Evolutionary conservation across 441 rosid species (phyloP).

Genomic region (Euphorbia schlechtendalii): DNA sequence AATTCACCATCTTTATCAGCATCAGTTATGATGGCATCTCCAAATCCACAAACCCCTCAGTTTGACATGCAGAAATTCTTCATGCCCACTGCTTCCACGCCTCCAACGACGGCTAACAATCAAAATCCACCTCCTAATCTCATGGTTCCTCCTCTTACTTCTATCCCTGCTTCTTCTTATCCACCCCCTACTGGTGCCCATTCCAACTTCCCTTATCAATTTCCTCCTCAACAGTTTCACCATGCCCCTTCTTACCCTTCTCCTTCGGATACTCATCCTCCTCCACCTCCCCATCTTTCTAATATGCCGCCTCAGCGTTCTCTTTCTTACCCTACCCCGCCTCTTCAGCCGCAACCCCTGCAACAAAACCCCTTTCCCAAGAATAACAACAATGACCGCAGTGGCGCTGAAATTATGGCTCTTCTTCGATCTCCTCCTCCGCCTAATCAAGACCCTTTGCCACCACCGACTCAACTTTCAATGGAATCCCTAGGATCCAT

Average conservation of each 20-base stretch:
- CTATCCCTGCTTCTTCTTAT: conserved; percentile 51
- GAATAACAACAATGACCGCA: no score
- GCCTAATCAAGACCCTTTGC: conserved; percentile 15
- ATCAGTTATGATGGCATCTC: conserved; percentile 18
- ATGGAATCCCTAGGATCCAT: background rate
- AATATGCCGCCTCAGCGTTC: conserved; percentile 17
- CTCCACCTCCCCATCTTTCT: conserved; percentile 21
- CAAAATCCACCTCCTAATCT: conserved; percentile 22
- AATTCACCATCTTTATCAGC: no score
- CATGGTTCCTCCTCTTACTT: conserved; percentile 29
- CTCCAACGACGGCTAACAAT: background rate
- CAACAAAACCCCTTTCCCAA: conserved; percentile 17
- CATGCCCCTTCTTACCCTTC: conserved; percentile 13
- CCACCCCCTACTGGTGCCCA: conserved; percentile 26
- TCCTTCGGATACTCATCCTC: conserved; percentile 8
- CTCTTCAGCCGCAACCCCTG: conserved; percentile 26
- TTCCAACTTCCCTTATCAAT: conserved; percentile 35
- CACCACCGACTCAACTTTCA: conserved; percentile 8
- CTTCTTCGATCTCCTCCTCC: conserved; percentile 39
- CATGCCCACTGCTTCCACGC: conserved; percentile 29
- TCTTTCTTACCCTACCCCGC: conserved; percentile 44
- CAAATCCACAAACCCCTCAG: conserved; percentile 27
- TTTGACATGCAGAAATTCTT: conserved; percentile 28
- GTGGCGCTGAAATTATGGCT: conserved; percentile 64
- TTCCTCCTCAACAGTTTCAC: conserved; percentile 13